These are phyloP conservation scores for Phytophthora pistaciae DNA, from an alignment of 352 stramenopile genomes.

Conservation along the genomic window DNA sequence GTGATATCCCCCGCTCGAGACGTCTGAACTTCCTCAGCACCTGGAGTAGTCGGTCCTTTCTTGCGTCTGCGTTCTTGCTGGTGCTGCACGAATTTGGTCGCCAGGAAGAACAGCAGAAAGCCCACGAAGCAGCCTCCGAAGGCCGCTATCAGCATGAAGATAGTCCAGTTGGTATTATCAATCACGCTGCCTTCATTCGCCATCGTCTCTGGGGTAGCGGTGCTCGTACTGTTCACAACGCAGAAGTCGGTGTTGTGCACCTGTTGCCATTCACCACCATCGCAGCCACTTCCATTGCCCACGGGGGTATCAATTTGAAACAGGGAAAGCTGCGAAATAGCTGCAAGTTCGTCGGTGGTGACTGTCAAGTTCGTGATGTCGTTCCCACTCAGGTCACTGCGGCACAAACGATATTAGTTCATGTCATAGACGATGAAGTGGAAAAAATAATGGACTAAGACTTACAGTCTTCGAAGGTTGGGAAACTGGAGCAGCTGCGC, in stretches of 20 bases:
- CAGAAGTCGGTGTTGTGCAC: conserved; percentile 49
- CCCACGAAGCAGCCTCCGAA: conserved; percentile 46
- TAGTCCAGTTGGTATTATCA: conserved; percentile 36
- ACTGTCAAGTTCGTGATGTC: conserved; percentile 53
- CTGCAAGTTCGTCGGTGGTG: conserved; percentile 38
- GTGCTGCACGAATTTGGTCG: conserved; percentile 22
- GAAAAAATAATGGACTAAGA: neutral
- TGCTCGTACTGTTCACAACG: conserved; percentile 41
- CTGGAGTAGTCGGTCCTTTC: conserved; percentile 13
- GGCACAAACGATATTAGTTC: neutral
- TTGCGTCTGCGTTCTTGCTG: conserved; percentile 23
- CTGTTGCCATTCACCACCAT: conserved; percentile 34
- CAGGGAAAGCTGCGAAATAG: conserved; percentile 40
- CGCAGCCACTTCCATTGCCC: conserved; percentile 23
- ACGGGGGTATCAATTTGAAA: conserved; percentile 36
- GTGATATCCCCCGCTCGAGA: conserved; percentile 28
- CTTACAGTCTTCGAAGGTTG: conserved; percentile 56
- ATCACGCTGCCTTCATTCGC: conserved; percentile 8
- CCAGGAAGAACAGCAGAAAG: conserved; percentile 47
- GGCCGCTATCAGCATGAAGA: conserved; percentile 43
- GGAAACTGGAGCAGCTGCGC: conserved; percentile 48
- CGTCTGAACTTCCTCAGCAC: conserved; percentile 26
- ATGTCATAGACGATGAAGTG: too few relatives aligned
- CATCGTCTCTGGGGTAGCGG: conserved; percentile 25
- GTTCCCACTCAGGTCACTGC: conserved; percentile 56